phyloP scores from a whole-genome alignment of 306 rosid genomes.

The Vigna radiata region DNA sequence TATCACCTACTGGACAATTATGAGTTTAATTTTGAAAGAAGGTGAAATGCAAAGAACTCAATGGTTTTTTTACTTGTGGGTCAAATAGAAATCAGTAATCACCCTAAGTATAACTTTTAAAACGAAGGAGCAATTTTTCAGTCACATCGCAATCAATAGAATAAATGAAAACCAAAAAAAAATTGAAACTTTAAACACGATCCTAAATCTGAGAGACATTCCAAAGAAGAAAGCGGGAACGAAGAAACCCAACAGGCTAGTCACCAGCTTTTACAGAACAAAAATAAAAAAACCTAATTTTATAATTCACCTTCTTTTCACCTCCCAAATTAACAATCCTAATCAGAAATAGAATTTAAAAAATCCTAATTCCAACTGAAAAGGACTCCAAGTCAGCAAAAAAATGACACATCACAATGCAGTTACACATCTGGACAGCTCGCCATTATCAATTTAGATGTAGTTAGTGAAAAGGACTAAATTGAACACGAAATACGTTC shows the following conservation, averaged over 20 bases:
- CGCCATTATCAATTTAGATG: too few relatives aligned
- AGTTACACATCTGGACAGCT: too few relatives aligned
- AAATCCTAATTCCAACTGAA: too few relatives aligned
- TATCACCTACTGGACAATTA: not conserved
- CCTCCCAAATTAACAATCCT: too few relatives aligned
- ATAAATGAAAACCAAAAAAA: conserved; percentile 6
- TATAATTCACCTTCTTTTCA: too few relatives aligned
- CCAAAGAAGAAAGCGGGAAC: not conserved
- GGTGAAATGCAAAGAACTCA: not conserved
- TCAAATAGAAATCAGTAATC: not conserved
- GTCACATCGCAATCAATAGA: not conserved
- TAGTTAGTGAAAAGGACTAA: too few relatives aligned
- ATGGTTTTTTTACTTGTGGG: not conserved
- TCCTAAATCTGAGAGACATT: conserved; percentile 1
- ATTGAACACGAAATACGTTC: too few relatives aligned
- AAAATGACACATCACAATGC: too few relatives aligned
- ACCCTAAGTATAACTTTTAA: not conserved
- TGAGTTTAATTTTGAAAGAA: not conserved
- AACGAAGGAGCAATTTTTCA: not conserved
- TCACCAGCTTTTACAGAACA: too few relatives aligned
- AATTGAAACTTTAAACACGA: not conserved
- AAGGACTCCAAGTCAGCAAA: too few relatives aligned
- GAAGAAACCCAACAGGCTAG: not conserved
- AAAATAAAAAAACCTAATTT: too few relatives aligned
- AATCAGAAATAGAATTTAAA: too few relatives aligned